phyloP scores from a whole-genome alignment of 768 basidiomycete genomes.

The Kwoniella shandongensis region DNA sequence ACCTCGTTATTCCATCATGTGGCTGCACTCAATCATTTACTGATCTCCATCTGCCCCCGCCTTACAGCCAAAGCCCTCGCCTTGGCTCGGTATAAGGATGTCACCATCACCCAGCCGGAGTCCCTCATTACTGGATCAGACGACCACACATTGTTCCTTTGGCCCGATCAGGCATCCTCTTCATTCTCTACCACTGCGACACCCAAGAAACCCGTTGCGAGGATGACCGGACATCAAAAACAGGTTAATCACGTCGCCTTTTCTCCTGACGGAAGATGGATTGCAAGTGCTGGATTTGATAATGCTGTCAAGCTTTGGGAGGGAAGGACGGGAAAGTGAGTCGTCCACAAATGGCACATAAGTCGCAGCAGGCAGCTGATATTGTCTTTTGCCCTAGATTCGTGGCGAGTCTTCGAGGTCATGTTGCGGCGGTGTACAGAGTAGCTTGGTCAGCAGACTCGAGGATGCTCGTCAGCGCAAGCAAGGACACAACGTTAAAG shows the following conservation, averaged over 20 bases:
- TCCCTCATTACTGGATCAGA: constrained; percentile 92
- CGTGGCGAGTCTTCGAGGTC: constrained; percentile 83
- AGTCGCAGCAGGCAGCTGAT: constrained; percentile 49
- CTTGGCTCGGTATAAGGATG: constrained; percentile 68
- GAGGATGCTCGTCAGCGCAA: constrained; percentile 85
- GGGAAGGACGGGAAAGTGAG: constrained; percentile 59
- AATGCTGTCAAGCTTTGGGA: constrained; percentile 91
- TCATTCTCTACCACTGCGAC: constrained; percentile 53
- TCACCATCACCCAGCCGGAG: constrained; percentile 67
- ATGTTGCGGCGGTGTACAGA: constrained; percentile 91
- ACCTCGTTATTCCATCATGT: too few species aligned
- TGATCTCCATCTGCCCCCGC: background rate
- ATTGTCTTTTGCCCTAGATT: constrained; percentile 61
- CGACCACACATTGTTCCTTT: constrained; percentile 96
- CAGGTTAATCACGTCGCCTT: constrained; percentile 93
- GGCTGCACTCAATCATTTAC: too few species aligned
- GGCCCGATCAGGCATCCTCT: constrained; percentile 68
- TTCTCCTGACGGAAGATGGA: constrained; percentile 88
- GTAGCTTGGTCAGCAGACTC: constrained; percentile 95
- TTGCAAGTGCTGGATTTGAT: constrained; percentile 88
- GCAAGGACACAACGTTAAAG: constrained; percentile 94
- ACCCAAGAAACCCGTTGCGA: constrained; percentile 67
- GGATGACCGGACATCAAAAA: constrained; percentile 91
- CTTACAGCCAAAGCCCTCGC: constrained; percentile 79
- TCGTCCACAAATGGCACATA: constrained; percentile 6